Evolutionary conservation across 352 stramenopile genomes (phyloP), one percentile per base, ranked within the genome.

Genomic region (Blastocystis sp.): DNA sequence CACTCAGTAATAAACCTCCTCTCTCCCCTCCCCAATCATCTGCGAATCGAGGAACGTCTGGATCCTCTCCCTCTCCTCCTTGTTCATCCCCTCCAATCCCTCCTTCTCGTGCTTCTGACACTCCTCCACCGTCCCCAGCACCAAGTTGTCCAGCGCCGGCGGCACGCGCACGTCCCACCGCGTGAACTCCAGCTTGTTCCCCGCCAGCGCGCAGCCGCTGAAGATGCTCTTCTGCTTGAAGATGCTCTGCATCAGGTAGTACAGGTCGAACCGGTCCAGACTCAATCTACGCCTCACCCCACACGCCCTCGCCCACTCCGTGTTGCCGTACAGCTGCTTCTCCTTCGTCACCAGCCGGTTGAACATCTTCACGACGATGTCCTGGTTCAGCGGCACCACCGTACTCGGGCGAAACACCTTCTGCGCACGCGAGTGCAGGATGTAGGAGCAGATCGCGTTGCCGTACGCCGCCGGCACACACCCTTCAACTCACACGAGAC

Each of bases 391-490:
- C 19, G 41, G 92, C 93, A 62, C 94, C 89, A 41, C 92, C 89
- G n/a, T 90, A 91, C 3, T 94, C 89, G 23, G 91, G 43, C 88
- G 91, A 89, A 98, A 95, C 59, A 94, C 94, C 62, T 97, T 93
- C 10, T 92, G 91, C 43, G 94, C 95, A 21, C 98, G 88, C 62
- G 97, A 93, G 82, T 95, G 98, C 28, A 98, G 90, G 59, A 97
- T 93, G 89, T 95, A 95, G 5, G 95, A 92, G 1, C 96, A 96
- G 91, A 98, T 96, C 28, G 95, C 93, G 90, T 98, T 95, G n/a
- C 96, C 95, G 90, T 98, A 98, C 77, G 99, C 95, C 48, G 96
- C 95, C 0, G 97, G 97, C 82, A 95, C 93, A 21, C 74, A 84
- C 1, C 23, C 70, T 81, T 17, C 17, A 17, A 21, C 11, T 64